Evolutionary conservation across 2,329 filamentous ascomycete genomes (phyloP), one percentile per base, ranked within the genome.

Genomic region (Alternaria dauci): DNA sequence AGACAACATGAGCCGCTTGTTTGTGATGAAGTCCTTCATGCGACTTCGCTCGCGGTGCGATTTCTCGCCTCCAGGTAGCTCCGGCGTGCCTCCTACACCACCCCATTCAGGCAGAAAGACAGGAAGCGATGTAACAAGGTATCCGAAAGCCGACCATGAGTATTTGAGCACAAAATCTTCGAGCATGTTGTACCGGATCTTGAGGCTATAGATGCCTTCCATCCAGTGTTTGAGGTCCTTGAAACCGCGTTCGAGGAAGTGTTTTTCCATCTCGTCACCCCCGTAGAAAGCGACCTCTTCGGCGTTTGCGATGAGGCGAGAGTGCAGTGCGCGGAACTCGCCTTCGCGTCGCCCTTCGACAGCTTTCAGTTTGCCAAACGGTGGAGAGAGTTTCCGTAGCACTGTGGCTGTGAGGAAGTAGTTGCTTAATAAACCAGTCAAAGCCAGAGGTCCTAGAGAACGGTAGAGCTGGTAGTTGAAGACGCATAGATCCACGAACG

Each of bases 11-110:
- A 99, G 89, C 5, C 95, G 89, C 80, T 99, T 98, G 82, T 99
- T 99, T 12, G 95, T 99, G 80, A 99, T 97, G 80, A 99, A 99
- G 34, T 96, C 93, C 81, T 96, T 95, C 92, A 98, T 99, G 41
- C 96, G 92, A 58, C 90, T 89, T 47, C 91, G 88, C 78, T 96
- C 92, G 28, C 91, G 87, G 28, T 87, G 85, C 28, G 84, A 83
- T 63, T 82, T 85, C 58, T 79, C 76, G 11, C 55, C 65, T 3
- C 67, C 67, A 26, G 85, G 79, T 70, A 91, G 83, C 78, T 96
- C 92, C 55, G 89, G 81, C 16, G 86, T 85, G 39, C 91, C 92
- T 46, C 90, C 92, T 34, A 94, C 80, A 30, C 95, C 94, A 56
- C 93, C 94, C 93, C 95, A 97, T 1, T 93, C 92, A 0, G 95